phyloP scores from a whole-genome alignment of 2,329 filamentous ascomycete genomes.

The Talaromyces atroroseus region DNA sequence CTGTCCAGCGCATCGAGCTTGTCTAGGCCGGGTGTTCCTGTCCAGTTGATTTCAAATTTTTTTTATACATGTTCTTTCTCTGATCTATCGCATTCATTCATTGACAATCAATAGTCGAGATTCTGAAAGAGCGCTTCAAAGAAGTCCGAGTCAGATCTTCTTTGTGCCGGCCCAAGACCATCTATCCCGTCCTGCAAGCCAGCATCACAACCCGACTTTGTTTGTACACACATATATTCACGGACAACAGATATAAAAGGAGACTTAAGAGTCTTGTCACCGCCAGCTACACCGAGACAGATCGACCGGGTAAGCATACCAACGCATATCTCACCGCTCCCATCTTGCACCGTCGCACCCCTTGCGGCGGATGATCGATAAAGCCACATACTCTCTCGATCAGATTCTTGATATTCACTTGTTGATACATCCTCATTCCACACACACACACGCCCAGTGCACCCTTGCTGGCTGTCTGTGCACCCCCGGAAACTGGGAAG shows the following conservation, averaged over 20 bases:
- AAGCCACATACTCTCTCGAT: neutral
- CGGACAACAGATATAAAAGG: too few species aligned
- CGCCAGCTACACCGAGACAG: too few species aligned
- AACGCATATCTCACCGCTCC: neutral
- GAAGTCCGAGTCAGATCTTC: neutral
- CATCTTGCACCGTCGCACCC: neutral
- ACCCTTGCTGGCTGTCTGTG: neutral
- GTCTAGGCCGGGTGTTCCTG: neutral
- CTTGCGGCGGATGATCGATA: slow-evolving; percentile 10
- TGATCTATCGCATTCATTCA: neutral
- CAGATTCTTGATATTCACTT: neutral
- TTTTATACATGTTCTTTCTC: neutral
- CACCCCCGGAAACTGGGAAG: neutral
- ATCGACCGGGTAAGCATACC: too few species aligned
- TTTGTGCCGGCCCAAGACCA: neutral
- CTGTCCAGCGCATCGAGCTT: neutral
- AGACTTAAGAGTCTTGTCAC: too few species aligned
- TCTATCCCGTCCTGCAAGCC: too few species aligned
- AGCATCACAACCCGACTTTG: too few species aligned
- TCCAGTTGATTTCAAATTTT: neutral
- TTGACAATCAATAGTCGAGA: neutral
- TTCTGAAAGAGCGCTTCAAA: too few species aligned
- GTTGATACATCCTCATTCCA: neutral
- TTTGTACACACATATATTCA: too few species aligned
- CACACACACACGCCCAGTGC: neutral